These are phyloP conservation scores for Paramecium tetraurelia DNA, from an alignment of 73 alveolate species.

Conservation along the genomic window DNA sequence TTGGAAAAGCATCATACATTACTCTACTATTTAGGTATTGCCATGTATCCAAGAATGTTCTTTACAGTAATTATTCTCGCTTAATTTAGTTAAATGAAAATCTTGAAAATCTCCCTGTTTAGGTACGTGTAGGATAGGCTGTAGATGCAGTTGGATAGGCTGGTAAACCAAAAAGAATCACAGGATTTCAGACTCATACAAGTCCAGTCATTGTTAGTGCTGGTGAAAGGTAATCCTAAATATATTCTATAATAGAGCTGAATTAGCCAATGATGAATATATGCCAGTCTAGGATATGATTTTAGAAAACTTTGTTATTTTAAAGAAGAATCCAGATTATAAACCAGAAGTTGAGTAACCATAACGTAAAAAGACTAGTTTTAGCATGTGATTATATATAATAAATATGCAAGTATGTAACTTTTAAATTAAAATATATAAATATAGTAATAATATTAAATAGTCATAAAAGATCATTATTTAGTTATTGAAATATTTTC, in stretches of 20 bases:
- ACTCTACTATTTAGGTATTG: slow-evolving; percentile 83
- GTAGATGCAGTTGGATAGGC: slow-evolving; percentile 96
- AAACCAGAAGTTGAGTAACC: slow-evolving; percentile 58
- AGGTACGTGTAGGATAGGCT: slow-evolving; percentile 91
- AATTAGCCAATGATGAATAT: slow-evolving; percentile 90
- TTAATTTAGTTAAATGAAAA: slow-evolving; percentile 67
- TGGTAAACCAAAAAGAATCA: slow-evolving; percentile 96
- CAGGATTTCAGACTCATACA: slow-evolving; percentile 94
- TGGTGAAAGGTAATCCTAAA: slow-evolving; percentile 76
- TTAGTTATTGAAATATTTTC: not conserved
- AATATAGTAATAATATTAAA: not conserved
- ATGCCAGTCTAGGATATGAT: slow-evolving; percentile 76
- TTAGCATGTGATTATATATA: slow-evolving; percentile 27
- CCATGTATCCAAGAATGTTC: slow-evolving; percentile 94
- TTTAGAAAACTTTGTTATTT: slow-evolving; percentile 87
- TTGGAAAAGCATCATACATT: slow-evolving; percentile 82
- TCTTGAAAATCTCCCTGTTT: slow-evolving; percentile 76
- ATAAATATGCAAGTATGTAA: not conserved
- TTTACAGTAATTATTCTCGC: slow-evolving; percentile 70
- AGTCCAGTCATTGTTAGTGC: slow-evolving; percentile 89
- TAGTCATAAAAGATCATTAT: not conserved
- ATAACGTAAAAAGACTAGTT: slow-evolving; percentile 45
- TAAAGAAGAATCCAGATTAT: slow-evolving; percentile 89
- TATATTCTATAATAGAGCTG: slow-evolving; percentile 64
- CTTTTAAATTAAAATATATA: not conserved